Base-by-base conservation (phyloP, 139 green algal genomes). In the Volvox reticuliferus region DNA sequence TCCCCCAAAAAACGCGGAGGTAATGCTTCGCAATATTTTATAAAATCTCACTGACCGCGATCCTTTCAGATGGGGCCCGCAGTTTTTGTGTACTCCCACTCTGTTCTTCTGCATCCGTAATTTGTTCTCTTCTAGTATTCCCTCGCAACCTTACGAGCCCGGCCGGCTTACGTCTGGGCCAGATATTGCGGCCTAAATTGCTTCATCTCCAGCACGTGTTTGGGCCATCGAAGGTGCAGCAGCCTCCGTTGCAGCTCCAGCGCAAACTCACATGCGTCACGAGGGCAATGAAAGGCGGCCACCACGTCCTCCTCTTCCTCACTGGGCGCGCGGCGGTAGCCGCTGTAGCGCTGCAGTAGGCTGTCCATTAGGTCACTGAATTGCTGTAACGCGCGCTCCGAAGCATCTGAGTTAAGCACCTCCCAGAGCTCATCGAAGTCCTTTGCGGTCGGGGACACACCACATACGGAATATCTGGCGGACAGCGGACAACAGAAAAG, bases 361-460 rank as follows among this genome's bases (percentile, higher is more conserved):
- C 30, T 3, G 32, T 84, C 86, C 22, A 84, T 32, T 16, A 77
- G 32, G 22, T 85, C 75, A 20, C 37, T 30, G 61, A 90, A 71
- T 76, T 85, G 73, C 55, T 77, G 50, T 76, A 90, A 71, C 50
- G 75, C 86, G 2, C 55, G 55, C 55, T 90, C 86, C 16, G 30
- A 68, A 20, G 86, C 86, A 28, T 90, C 86, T 0, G 30, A 65
- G 30, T 85, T 65, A 33, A 90, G 75, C 86, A 76, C 86, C 73
- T 90, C 86, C 86, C 86, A 90, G 55, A 90, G 32, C 86, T 85
- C 73, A 61, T 90, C 86, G 76, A 90, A 90, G 75, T 90, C 86
- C 86, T 90, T 68, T 18, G 28, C 18, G 24, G 20, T 32, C 5
- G 65, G 65, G 21, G 65, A 28, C 65, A 28, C 2, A 28, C 65